Conservation (phyloP, 1,284 basidiomycete genomes). For the Heliocybe sulcata region DNA sequence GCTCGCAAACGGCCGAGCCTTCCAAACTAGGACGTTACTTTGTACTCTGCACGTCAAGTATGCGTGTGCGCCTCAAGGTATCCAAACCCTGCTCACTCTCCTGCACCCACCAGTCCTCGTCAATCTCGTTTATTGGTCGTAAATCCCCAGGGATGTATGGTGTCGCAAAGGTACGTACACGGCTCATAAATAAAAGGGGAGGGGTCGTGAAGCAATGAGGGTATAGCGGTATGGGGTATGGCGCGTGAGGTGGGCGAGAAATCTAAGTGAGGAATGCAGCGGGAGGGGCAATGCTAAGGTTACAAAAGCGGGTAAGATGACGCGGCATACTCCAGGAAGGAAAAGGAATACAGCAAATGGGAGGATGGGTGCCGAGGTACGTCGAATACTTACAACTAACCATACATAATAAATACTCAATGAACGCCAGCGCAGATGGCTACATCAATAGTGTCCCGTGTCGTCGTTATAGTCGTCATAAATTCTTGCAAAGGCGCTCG, state of each 20-base stretch:
- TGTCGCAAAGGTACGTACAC: conserved; percentile 1
- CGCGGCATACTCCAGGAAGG: not conserved
- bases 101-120: not conserved
- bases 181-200: not conserved
- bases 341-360: not conserved
- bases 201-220: not conserved
- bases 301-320: not conserved
- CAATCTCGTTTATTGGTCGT: not conserved
- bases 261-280: not conserved
- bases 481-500: not conserved
- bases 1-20: no score
- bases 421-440: not conserved
- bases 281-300: not conserved
- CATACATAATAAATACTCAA: conserved; percentile 1
- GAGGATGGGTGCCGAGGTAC: not conserved
- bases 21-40: not conserved
- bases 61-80: not conserved
- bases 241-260: not conserved
- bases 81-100: not conserved
- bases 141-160: not conserved
- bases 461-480: not conserved
- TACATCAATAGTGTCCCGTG: not conserved
- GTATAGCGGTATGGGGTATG: not conserved
- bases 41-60: not conserved
- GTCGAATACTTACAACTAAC: not conserved